These are phyloP conservation scores for Alternaria alternata DNA, from an alignment of 2,329 filamentous ascomycete species.

Conservation along the genomic window DNA sequence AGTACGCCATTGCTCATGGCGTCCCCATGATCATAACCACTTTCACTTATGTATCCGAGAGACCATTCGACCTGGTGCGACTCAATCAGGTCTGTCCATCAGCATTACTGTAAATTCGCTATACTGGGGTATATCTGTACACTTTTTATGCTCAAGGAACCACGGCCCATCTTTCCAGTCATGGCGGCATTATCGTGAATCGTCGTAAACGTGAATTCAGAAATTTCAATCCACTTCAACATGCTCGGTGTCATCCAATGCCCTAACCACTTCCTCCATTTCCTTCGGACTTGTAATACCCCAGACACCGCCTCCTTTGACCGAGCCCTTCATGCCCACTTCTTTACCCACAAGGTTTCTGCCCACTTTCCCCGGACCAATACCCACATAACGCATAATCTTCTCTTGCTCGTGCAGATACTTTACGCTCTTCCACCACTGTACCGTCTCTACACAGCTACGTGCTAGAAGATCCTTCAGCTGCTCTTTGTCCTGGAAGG, in stretches of 20 bases:
- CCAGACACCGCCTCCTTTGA: slow-evolving; percentile 93
- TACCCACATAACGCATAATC: slow-evolving; percentile 86
- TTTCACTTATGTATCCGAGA: too few relatives aligned
- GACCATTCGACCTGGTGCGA: too few relatives aligned
- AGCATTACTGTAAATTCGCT: background rate
- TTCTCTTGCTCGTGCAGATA: slow-evolving; percentile 86
- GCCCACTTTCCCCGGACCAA: slow-evolving; percentile 93
- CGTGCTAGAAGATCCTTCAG: slow-evolving; percentile 80
- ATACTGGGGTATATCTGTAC: slow-evolving; percentile 7
- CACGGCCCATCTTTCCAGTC: too few relatives aligned
- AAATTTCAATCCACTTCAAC: slow-evolving; percentile 12
- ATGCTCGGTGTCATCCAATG: slow-evolving; percentile 57
- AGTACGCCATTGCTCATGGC: too few relatives aligned
- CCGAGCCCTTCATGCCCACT: slow-evolving; percentile 83
- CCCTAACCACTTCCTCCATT: slow-evolving; percentile 56
- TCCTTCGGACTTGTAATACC: slow-evolving; percentile 80
- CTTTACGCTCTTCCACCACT: slow-evolving; percentile 92
- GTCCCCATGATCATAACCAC: too few relatives aligned
- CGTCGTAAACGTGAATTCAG: background rate
- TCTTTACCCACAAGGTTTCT: slow-evolving; percentile 94
- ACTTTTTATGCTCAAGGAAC: background rate
- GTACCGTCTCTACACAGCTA: slow-evolving; percentile 88
- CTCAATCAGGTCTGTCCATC: background rate
- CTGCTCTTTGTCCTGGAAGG: slow-evolving; percentile 76
- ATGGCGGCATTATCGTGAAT: background rate